Base-by-base conservation (phyloP, 1,284 basidiomycete genomes). In the Pseudozyma hubeiensis region DNA sequence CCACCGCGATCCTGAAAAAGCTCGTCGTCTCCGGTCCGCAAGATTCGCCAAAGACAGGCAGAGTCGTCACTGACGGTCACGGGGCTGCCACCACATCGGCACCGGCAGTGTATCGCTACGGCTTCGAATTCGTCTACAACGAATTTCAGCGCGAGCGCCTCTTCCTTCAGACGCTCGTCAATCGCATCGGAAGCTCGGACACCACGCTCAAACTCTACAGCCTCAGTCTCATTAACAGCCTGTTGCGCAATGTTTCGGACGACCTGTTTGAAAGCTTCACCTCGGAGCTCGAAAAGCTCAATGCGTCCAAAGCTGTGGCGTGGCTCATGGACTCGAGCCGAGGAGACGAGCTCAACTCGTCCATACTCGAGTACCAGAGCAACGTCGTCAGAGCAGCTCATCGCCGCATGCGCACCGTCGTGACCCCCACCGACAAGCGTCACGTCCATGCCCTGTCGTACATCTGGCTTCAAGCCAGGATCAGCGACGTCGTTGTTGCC, bases 341-440 rank as follows among this genome's bases (percentile, higher is more conserved):
- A 29, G 90, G 91, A 45, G 93, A 95, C 75, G 93, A 95, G 81
- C 87, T 93, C 48, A 90, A 91, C 4, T 93, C 91, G 0, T 92
- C 91, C 67, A 93, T 97, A 55, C 88, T 96, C 60, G 92, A 95
- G 78, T 97, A 96, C 84, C 94, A 97, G 87, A 90, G 91, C 43
- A 93, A 93, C 84, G 90, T 94, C 78, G 88, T 93, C 56, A 89
- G 92, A 31, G 89, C 94, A 16, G 90, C 91, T 2, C 91, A 93
- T 79, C 89, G 90, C 53, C 91, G 91, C 83, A 93, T 95, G 84
- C 90, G 88, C 7, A 91, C 90, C 0, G 86, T 89, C 3, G 91
- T 97, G 34, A 78, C 77, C 0, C 80, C 79, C 8, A 78, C 77
- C 0, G 74, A 82, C 57, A 79, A 78, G 63, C 72, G 78, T 5